Conservation (phyloP, 78 protist species). For the Dictyostelium intermedium region DNA sequence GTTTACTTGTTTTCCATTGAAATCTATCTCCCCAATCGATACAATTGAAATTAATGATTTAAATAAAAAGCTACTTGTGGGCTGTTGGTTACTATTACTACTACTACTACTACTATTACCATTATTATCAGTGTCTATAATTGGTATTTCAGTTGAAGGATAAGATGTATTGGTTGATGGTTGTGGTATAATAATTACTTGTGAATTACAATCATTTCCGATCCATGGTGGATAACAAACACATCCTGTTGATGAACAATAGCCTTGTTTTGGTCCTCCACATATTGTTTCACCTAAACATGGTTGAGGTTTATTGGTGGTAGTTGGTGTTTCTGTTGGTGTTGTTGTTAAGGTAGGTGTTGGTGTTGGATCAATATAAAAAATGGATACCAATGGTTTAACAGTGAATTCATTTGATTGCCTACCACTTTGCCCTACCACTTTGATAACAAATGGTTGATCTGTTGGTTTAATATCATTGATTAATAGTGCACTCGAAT, state of each 20-base stretch:
- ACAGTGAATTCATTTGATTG: neutral
- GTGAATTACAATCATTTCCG: slow-evolving; percentile 13
- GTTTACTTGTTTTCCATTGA: neutral
- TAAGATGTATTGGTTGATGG: neutral
- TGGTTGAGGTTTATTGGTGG: neutral
- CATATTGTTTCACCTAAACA: neutral
- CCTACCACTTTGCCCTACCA: too few relatives aligned
- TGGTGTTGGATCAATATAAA: too few relatives aligned
- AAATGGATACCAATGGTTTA: neutral
- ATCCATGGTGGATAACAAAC: neutral
- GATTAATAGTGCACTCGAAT: neutral
- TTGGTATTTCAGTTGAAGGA: neutral
- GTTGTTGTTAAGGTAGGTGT: neutral
- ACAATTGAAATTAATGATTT: neutral
- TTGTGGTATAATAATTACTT: neutral
- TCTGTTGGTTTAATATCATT: neutral
- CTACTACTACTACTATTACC: too few relatives aligned
- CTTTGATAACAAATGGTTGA: neutral
- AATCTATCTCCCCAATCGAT: neutral
- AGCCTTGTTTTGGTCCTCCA: neutral
- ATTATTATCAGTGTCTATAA: neutral
- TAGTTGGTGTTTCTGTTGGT: neutral
- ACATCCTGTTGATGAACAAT: neutral
- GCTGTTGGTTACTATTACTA: neutral
- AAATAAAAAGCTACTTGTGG: neutral